These are phyloP conservation scores for Solanum pinnatisectum DNA, from an alignment of 257 asterid species.

Conservation along the genomic window DNA sequence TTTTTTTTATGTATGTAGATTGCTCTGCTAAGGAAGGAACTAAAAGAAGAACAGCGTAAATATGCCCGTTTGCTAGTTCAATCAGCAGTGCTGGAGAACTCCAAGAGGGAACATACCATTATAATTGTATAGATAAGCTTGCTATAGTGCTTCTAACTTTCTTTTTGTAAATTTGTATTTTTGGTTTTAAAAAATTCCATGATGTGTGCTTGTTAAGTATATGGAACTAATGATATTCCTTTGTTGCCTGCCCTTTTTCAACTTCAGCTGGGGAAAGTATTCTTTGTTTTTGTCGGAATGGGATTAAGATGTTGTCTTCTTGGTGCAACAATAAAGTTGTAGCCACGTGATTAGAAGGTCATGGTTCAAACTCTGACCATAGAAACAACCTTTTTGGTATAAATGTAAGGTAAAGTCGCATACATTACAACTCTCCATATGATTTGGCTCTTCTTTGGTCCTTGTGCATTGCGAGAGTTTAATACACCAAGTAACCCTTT, in stretches of 20 bases:
- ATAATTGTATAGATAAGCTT: background rate
- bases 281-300: background rate
- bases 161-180: background rate
- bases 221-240: background rate
- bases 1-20: slow-evolving; percentile 17
- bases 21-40: slow-evolving; percentile 20
- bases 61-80: slow-evolving; percentile 38
- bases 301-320: background rate
- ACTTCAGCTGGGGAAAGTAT: background rate
- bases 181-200: background rate
- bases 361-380: background rate
- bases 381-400: background rate
- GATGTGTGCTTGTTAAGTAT: background rate
- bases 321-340: background rate
- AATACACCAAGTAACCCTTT: background rate
- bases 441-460: background rate
- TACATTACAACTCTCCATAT: background rate
- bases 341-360: background rate
- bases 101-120: slow-evolving; percentile 7
- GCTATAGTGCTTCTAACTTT: background rate
- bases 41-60: slow-evolving; percentile 26
- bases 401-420: no score
- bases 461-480: background rate
- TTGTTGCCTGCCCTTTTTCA: background rate
- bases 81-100: slow-evolving; percentile 30